phyloP scores from a whole-genome alignment of 2,329 filamentous ascomycete genomes.

The Claviceps spartinae region DNA sequence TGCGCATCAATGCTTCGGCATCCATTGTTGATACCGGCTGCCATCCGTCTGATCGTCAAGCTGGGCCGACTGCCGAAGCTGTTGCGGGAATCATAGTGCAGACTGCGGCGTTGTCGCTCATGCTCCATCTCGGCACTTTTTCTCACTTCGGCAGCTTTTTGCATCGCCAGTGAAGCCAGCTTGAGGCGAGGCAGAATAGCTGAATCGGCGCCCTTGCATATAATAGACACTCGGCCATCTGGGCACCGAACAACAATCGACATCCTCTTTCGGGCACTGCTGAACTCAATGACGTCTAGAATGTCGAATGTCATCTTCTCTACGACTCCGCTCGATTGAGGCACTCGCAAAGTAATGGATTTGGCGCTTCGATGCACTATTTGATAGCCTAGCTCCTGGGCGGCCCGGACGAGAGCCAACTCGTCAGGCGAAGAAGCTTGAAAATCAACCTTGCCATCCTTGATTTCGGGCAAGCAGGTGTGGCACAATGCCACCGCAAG shows the following conservation, averaged over 20 bases:
- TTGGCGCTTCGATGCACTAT: constrained; percentile 61
- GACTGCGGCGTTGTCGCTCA: constrained; percentile 40
- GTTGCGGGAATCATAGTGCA: constrained; percentile 39
- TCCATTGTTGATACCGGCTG: constrained; percentile 14
- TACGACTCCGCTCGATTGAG: constrained; percentile 21
- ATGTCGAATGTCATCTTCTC: constrained; percentile 59
- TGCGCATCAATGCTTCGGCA: constrained; percentile 16
- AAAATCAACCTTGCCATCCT: constrained; percentile 57
- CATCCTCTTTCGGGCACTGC: constrained; percentile 81
- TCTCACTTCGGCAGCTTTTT: constrained; percentile 57
- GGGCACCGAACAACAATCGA: constrained; percentile 79
- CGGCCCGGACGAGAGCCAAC: constrained; percentile 69
- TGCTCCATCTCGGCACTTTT: constrained; percentile 46
- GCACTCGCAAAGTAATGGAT: constrained; percentile 43
- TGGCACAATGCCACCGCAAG: constrained; percentile 79
- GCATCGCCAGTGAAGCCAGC: constrained; percentile 56
- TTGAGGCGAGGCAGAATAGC: constrained; percentile 66
- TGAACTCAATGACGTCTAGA: constrained; percentile 82
- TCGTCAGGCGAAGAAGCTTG: constrained; percentile 88
- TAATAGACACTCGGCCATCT: constrained; percentile 64
- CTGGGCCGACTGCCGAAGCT: constrained; percentile 43
- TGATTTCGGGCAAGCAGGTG: constrained; percentile 73
- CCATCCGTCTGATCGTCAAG: constrained; percentile 34
- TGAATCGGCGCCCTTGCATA: constrained; percentile 87
- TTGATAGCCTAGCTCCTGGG: constrained; percentile 71